Conservation (phyloP, 345 rosid genomes). For the Aquilaria yunnanensis region DNA sequence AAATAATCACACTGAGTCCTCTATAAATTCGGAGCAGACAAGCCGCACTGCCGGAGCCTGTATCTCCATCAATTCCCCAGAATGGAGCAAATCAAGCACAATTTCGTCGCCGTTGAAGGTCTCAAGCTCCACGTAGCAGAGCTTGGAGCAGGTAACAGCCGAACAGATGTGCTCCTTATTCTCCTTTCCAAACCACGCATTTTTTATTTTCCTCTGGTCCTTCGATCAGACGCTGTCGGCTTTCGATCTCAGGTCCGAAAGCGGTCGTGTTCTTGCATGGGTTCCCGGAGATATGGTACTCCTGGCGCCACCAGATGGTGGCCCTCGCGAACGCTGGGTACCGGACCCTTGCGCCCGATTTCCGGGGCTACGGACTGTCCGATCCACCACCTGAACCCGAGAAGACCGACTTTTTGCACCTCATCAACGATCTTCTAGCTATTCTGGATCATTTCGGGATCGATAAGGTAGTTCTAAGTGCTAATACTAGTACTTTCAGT, state of each 20-base stretch:
- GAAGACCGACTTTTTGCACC: conserved; percentile 21
- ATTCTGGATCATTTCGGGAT: conserved; percentile 32
- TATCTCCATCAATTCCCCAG: not conserved
- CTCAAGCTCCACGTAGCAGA: conserved; percentile 44
- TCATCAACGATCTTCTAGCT: conserved; percentile 25
- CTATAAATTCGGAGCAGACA: too few relatives aligned
- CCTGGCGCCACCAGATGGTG: conserved; percentile 48
- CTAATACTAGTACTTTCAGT: too few relatives aligned
- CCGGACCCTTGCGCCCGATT: conserved; percentile 37
- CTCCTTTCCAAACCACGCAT: not conserved
- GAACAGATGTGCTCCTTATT: not conserved
- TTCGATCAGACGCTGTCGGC: not conserved
- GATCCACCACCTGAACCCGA: conserved; percentile 34
- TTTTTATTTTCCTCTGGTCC: not conserved
- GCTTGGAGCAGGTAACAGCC: conserved; percentile 24
- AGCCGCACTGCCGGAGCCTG: too few relatives aligned
- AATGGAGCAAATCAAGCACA: conserved; percentile 46
- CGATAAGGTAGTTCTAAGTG: conserved; percentile 16
- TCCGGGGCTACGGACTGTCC: conserved; percentile 40
- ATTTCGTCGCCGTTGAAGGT: conserved; percentile 21
- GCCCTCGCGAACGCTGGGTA: conserved; percentile 33
- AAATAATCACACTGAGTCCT: too few relatives aligned
- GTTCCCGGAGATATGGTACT: conserved; percentile 58
- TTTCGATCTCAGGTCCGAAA: conserved; percentile 17
- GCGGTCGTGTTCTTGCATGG: conserved; percentile 45